phyloP scores from a whole-genome alignment of 331 rosid genomes.

The Rhamnella rubrinervis region DNA sequence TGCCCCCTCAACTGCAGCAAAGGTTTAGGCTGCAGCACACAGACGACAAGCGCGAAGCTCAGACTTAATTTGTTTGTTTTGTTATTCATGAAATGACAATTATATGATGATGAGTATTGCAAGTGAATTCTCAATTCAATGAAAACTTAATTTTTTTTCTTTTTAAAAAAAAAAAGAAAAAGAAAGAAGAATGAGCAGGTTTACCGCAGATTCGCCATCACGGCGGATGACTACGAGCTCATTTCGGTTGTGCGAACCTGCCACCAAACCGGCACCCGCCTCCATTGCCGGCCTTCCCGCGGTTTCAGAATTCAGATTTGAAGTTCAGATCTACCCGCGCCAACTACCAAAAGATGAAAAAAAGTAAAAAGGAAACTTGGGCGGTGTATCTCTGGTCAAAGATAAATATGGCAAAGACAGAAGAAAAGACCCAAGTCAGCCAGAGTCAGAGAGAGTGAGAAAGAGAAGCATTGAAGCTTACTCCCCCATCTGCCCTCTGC shows the following conservation, averaged over 20 bases:
- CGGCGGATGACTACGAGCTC: slow-evolving; percentile 30
- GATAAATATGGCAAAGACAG: no score
- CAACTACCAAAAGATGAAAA: no score
- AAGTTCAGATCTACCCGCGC: no score
- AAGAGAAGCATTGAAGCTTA: no score
- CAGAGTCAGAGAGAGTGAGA: no score
- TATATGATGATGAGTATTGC: neutral
- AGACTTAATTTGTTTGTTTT: neutral
- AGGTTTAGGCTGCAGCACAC: slow-evolving; percentile 9
- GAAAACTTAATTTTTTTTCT: no score
- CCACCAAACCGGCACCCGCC: slow-evolving; percentile 31
- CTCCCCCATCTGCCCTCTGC: no score
- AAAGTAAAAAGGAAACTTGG: no score
- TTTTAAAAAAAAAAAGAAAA: neutral
- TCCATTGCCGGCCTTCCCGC: slow-evolving; percentile 16
- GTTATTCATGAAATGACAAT: neutral
- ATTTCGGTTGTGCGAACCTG: slow-evolving; percentile 39
- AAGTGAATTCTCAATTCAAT: neutral
- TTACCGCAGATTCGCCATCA: slow-evolving; percentile 21
- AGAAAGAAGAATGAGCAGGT: neutral
- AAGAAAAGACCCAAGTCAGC: no score
- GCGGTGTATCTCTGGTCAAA: no score
- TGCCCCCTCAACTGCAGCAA: slow-evolving; percentile 19
- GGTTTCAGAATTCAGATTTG: slow-evolving; percentile 3
- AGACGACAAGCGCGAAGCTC: no score